Base-by-base conservation (phyloP, 2,329 filamentous ascomycete genomes). In the Colletotrichum shisoi region DNA sequence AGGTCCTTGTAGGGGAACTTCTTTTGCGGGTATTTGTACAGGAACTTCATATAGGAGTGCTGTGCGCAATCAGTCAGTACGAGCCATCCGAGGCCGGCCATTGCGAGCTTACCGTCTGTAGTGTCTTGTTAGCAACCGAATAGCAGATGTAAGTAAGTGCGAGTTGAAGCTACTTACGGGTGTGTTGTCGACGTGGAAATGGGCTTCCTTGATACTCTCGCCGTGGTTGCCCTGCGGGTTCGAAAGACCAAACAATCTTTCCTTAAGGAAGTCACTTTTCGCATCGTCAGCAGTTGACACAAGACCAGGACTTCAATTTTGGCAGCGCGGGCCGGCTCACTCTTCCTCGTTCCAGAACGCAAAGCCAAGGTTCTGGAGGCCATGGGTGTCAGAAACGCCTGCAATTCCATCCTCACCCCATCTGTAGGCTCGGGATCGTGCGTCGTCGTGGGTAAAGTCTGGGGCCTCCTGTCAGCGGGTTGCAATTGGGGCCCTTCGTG, bases 21-120 rank as follows among this genome's bases (percentile, higher is more conserved):
- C 73, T 86, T 87, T 79, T 98, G 94, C 0, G 95, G 95, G 74
- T 97, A 96, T 79, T 98, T 98, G 86, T 98, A 98, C 72, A 98
- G 89, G 75, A 89, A 96, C 79, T 98, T 98, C 94, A 98, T 98
- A 83, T 98, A 98, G 34, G 94, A 96, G 79, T 97, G 94, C 91
- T 94, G 77, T 37, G 67, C 65, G 61, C 21, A 39, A 27, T 19
- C 65, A 67, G 69, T 74, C 70, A 72, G 60, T 65, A 63, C 21
- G 45, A 21, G 39, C 19, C 44, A 40, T 9, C 27, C 49, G 15
- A 21, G 46, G 24, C 54, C 24, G n/a, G 4, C 9, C 11, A n/a
- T 37, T 15, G 34, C 21, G 34, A 48, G 31, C 69, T 64, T 70
- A 70, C 69, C 27, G 69, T 70, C 69, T 70, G 24, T 8, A 24